phyloP scores from a whole-genome alignment of 257 asterid species.

The Nicotiana sylvestris region DNA sequence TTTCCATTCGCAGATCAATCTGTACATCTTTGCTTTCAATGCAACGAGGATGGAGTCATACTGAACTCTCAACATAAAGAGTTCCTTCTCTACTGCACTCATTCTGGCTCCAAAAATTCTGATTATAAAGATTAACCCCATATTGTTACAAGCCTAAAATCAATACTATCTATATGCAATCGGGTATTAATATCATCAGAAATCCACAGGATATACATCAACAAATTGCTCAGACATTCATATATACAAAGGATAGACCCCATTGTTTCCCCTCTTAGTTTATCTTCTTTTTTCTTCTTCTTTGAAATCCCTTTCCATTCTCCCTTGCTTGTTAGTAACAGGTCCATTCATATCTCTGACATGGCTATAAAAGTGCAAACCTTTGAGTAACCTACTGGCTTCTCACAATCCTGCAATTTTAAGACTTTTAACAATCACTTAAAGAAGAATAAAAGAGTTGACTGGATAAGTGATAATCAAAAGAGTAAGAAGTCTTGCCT shows the following conservation, averaged over 20 bases:
- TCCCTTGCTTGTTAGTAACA: neutral
- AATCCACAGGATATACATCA: neutral
- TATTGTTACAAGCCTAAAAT: too few relatives aligned
- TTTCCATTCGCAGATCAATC: neutral
- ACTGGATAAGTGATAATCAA: neutral
- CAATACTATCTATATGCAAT: too few relatives aligned
- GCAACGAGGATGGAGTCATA: too few relatives aligned
- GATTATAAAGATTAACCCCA: too few relatives aligned
- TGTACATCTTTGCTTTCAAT: too few relatives aligned
- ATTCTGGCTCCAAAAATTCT: too few relatives aligned
- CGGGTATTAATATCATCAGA: too few relatives aligned
- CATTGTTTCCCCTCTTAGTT: neutral
- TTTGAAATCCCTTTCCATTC: neutral
- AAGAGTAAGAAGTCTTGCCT: constrained; percentile 30
- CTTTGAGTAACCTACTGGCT: constrained; percentile 11
- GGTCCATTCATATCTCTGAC: neutral
- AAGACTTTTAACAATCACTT: neutral
- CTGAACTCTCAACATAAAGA: too few relatives aligned
- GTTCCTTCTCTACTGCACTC: too few relatives aligned
- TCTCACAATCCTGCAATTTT: constrained; percentile 32
- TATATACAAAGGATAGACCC: neutral
- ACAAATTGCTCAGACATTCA: neutral
- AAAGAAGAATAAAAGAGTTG: neutral
- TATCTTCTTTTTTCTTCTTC: neutral
- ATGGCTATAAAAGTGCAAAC: constrained; percentile 1